Evolutionary conservation across 768 basidiomycete genomes (phyloP).

Genomic region (Leucocoprinus sp.): DNA sequence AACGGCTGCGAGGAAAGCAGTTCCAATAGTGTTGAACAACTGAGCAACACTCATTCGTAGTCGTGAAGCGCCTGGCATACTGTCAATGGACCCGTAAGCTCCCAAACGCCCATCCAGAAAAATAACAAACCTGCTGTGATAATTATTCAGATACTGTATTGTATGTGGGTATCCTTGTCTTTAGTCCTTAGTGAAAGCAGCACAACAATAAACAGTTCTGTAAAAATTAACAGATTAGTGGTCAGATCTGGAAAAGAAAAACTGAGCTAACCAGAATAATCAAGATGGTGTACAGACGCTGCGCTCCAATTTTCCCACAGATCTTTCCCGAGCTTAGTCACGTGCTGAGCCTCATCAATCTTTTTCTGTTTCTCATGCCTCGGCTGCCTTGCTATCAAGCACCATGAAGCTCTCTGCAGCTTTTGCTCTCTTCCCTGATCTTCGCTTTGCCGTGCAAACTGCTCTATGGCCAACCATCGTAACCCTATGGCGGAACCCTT

Average conservation of each 20-base stretch:
- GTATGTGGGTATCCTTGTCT: background rate
- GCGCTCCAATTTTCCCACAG: slow-evolving; percentile 8
- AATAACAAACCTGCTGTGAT: background rate
- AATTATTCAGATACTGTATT: background rate
- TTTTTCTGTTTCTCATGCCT: background rate
- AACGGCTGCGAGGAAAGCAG: slow-evolving; percentile 54
- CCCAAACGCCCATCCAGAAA: background rate
- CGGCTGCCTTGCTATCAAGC: background rate
- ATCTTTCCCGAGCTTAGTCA: background rate
- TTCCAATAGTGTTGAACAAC: slow-evolving; percentile 11
- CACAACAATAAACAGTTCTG: background rate
- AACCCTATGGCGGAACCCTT: slow-evolving; percentile 31
- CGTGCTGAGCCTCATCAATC: too few species aligned
- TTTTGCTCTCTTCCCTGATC: slow-evolving; percentile 33
- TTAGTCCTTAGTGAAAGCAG: background rate
- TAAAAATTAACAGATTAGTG: too few species aligned
- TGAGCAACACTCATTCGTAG: background rate
- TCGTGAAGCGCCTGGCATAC: slow-evolving; percentile 5
- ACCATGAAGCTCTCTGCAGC: slow-evolving; percentile 42
- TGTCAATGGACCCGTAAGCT: background rate
- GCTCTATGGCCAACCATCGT: slow-evolving; percentile 39
- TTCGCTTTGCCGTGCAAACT: slow-evolving; percentile 28
- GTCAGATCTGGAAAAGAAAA: too few species aligned
- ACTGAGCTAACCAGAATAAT: too few species aligned
- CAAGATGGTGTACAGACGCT: background rate